A percentile compares a stretch with the other conserved stretches of the same genome.
These are phyloP conservation scores for Colletotrichum lini DNA, from an alignment of 2,329 filamentous ascomycete species.

Conservation along the genomic window DNA sequence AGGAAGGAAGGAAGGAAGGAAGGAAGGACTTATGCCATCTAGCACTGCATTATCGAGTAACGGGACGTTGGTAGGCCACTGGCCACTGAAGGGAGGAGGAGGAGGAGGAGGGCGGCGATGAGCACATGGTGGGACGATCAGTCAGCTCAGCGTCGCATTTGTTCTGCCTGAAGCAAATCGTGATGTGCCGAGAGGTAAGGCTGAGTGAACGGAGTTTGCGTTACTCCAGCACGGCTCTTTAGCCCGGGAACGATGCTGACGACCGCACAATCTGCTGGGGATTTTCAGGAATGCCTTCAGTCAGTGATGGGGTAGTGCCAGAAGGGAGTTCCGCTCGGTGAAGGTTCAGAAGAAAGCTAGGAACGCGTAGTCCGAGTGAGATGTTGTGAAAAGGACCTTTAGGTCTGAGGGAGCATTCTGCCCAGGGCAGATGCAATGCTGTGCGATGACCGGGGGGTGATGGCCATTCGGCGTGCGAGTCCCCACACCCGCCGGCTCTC, in stretches of 20 bases:
- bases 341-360: not conserved
- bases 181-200: conserved; percentile 5
- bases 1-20: not conserved
- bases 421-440: not conserved
- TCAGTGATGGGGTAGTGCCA: not conserved
- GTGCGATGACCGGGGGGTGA: not conserved
- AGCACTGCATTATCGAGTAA: not conserved
- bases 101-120: no score
- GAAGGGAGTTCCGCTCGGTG: not conserved
- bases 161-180: not conserved
- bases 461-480: not conserved
- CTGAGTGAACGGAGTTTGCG: conserved; percentile 2
- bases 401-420: not conserved
- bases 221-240: not conserved
- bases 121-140: conserved; percentile 4
- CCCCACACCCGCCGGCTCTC: conserved; percentile 1
- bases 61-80: not conserved
- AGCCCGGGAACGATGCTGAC: not conserved
- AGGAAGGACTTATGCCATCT: not conserved
- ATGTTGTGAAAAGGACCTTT: not conserved
- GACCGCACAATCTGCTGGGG: not conserved
- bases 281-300: not conserved
- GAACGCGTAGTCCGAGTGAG: not conserved
- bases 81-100: no score
- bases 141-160: no score